These are phyloP conservation scores for Dalechampia spathulata DNA, from an alignment of 441 rosid genomes.

Conservation along the genomic window DNA sequence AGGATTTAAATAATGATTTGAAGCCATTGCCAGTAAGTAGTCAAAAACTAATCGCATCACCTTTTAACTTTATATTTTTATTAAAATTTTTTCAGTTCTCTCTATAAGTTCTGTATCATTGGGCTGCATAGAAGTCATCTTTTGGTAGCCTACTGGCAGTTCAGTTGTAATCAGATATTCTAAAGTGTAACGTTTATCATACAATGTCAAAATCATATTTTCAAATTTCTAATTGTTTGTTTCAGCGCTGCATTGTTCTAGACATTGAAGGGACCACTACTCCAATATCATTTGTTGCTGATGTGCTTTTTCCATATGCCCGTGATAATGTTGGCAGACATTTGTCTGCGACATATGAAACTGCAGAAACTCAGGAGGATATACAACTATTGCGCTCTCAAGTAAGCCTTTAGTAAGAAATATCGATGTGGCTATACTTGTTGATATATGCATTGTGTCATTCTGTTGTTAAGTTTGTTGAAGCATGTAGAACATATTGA, in stretches of 20 bases:
- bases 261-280: conserved; percentile 98
- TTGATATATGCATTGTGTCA: neutral
- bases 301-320: conserved; percentile 90
- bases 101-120: neutral
- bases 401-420: conserved; percentile 33
- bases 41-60: neutral
- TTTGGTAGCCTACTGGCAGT: neutral
- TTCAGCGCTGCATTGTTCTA: conserved; percentile 77
- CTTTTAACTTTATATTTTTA: too few species aligned
- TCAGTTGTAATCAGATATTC: neutral
- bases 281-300: conserved; percentile 87
- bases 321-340: conserved; percentile 81
- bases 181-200: neutral
- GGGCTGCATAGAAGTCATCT: too few species aligned
- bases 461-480: too few species aligned
- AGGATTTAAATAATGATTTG: conserved; percentile 34
- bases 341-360: conserved; percentile 55
- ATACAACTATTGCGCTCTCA: conserved; percentile 63
- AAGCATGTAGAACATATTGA: neutral
- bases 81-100: neutral
- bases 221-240: conserved; percentile 19
- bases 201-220: neutral
- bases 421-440: neutral
- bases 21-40: conserved; percentile 42
- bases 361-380: conserved; percentile 76